These are phyloP conservation scores for Xylariomycetidae sp. DNA, from an alignment of 2,329 filamentous ascomycete genomes.

Conservation along the genomic window DNA sequence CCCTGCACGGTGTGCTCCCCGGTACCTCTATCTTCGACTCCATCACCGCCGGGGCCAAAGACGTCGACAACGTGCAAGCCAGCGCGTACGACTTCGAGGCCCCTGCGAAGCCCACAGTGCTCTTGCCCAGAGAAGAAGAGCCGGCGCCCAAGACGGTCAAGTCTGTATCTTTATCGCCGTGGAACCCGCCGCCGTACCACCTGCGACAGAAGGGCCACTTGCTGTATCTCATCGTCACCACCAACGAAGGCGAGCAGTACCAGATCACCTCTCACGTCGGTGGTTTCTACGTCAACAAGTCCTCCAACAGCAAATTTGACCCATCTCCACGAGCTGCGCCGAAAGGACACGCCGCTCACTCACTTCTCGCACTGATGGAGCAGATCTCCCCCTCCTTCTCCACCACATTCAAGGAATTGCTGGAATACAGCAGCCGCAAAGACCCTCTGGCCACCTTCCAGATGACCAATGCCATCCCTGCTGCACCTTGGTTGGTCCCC, in stretches of 20 bases:
- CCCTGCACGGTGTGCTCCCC: conserved; percentile 76
- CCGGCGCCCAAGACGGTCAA: conserved; percentile 86
- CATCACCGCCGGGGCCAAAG: conserved; percentile 45
- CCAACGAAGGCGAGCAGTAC: conserved; percentile 89
- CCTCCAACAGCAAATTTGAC: conserved; percentile 91
- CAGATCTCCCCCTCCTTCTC: conserved; percentile 80
- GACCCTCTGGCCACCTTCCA: conserved; percentile 92
- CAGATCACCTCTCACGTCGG: conserved; percentile 91
- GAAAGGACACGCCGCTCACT: conserved; percentile 77
- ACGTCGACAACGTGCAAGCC: conserved; percentile 31
- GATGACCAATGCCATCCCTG: conserved; percentile 88
- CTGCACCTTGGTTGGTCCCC: conserved; percentile 86
- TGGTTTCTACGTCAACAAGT: conserved; percentile 96
- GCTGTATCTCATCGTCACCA: conserved; percentile 82
- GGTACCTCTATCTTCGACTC: conserved; percentile 84
- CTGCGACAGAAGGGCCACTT: conserved; percentile 88
- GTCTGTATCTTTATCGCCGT: conserved; percentile 78
- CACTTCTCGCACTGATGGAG: conserved; percentile 72
- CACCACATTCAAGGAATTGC: conserved; percentile 66
- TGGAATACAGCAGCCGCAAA: conserved; percentile 77
- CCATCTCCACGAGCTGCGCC: conserved; percentile 73
- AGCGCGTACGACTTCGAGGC: conserved; percentile 68
- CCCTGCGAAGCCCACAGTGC: conserved; percentile 58
- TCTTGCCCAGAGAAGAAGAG: conserved; percentile 63
- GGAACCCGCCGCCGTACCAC: conserved; percentile 94